Evolutionary conservation across 495 filamentous ascomycete genomes (phyloP), one percentile per base, ranked within the genome.

Genomic region (Aspergillus egyptiacus): DNA sequence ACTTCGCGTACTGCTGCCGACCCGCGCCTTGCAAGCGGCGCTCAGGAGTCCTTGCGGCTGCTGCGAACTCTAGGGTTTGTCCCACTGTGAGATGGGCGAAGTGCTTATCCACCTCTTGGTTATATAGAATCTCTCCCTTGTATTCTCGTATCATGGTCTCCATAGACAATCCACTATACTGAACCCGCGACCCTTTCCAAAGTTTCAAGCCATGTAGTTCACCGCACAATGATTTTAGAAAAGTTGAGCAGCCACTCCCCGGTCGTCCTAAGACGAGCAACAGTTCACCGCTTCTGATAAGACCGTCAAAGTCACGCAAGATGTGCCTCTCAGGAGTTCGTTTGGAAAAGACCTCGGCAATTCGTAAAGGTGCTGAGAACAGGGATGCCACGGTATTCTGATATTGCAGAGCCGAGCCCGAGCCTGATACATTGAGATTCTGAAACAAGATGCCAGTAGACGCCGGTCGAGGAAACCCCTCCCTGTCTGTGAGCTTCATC

Each of bases 31-130:
- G 56, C 13, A 72, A 57, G 23, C 74, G 65, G 23, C 63, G 63
- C n/a, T 63, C 58, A 0, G 75, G 77, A 13, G 73, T 70, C 36
- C 76, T 67, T 31, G 76, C 77, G 28, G 74, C 70, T 17, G 77
- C 70, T 1, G 82, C 80, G 61, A 86, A 86, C 36, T 78, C 72
- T 30, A 87, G 58, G 0, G 82, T 87, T 48, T 86, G 73, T 0
- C 82, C 78, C 24, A 86, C 82, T 1, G 80, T 84, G 23, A 87
- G 67, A 42, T 81, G 77, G 3, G 82, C 79, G 49, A 85, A 80
- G 54, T 86, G 82, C 32, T 76, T 74, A 57, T 87, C 83, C 32
- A 78, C 75, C 63, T 85, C 76, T 34, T 75, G 68, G 50, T 81
- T 77, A 52, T 85, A 86, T 10, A 86, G 61, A 14, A 81, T 73